phyloP scores from a whole-genome alignment of 768 basidiomycete species.

The Pholiota conissans region DNA sequence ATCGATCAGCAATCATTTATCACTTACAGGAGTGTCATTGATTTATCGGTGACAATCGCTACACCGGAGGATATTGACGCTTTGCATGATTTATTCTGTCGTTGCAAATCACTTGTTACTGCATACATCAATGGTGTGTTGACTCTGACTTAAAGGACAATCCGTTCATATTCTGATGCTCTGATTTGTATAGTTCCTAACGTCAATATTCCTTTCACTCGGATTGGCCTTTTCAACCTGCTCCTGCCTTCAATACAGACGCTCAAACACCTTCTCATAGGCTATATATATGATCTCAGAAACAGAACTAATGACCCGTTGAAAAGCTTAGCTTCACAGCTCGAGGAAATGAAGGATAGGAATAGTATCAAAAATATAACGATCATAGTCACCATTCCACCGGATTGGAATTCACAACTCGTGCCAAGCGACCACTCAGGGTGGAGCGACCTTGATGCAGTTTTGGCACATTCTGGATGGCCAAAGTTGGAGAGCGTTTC shows the following conservation, averaged over 20 bases:
- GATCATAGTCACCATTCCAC: too few relatives aligned
- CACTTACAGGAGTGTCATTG: neutral
- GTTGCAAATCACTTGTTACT: neutral
- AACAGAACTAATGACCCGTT: neutral
- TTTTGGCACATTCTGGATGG: conserved; percentile 5
- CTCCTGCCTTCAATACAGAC: conserved; percentile 1
- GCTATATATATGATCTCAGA: neutral
- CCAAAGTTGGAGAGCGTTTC: conserved; percentile 6
- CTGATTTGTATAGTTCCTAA: neutral
- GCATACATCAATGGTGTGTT: neutral
- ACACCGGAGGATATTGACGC: neutral
- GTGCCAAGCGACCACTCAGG: too few relatives aligned
- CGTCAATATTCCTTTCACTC: neutral
- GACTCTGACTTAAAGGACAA: too few relatives aligned
- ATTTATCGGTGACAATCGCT: neutral
- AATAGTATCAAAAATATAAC: conserved; percentile 2
- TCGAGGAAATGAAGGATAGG: conserved; percentile 1
- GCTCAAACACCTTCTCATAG: neutral
- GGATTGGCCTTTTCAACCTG: neutral
- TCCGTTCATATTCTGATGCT: too few relatives aligned
- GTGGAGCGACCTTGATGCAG: conserved; percentile 8
- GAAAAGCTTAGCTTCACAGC: neutral
- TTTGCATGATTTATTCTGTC: neutral
- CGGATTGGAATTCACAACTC: too few relatives aligned
- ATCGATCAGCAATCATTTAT: conserved; percentile 3